phyloP scores from a whole-genome alignment of 768 basidiomycete genomes.

The Naematelia aurantialba region DNA sequence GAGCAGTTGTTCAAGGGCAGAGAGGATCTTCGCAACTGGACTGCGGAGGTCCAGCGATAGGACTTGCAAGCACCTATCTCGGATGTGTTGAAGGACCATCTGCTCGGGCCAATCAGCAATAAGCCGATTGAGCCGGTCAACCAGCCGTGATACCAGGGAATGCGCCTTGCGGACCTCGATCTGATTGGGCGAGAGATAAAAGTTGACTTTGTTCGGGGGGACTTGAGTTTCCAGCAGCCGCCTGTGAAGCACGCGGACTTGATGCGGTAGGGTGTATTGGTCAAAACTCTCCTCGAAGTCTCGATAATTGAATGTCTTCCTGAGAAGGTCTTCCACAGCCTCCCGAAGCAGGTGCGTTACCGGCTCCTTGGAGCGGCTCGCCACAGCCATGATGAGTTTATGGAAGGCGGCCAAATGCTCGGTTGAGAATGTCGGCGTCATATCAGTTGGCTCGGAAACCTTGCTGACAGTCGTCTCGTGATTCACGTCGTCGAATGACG shows the following conservation, averaged over 20 bases:
- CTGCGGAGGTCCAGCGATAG: slow-evolving; percentile 62
- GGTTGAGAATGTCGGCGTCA: slow-evolving; percentile 5
- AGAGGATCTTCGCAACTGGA: slow-evolving; percentile 76
- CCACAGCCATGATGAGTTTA: slow-evolving; percentile 17
- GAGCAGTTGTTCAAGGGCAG: slow-evolving; percentile 78
- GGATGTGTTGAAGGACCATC: slow-evolving; percentile 86
- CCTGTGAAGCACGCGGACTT: slow-evolving; percentile 28
- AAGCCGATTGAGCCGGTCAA: slow-evolving; percentile 58
- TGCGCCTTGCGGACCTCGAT: slow-evolving; percentile 65
- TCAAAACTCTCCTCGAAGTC: slow-evolving; percentile 33
- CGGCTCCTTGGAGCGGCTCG: neutral
- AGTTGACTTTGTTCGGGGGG: slow-evolving; percentile 56
- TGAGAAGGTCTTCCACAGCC: neutral
- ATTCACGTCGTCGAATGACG: slow-evolving; percentile 53
- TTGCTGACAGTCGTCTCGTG: slow-evolving; percentile 52
- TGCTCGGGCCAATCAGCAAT: slow-evolving; percentile 91
- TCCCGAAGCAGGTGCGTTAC: slow-evolving; percentile 10
- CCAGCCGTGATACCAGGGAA: slow-evolving; percentile 57
- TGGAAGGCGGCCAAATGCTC: slow-evolving; percentile 24
- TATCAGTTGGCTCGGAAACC: neutral
- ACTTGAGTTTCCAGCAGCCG: slow-evolving; percentile 38
- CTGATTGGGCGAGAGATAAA: slow-evolving; percentile 76
- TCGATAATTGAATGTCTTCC: slow-evolving; percentile 15
- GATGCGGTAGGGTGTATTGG: slow-evolving; percentile 23
- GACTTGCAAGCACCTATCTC: slow-evolving; percentile 65